Evolutionary conservation across 768 basidiomycete genomes (phyloP).

Genomic region (Tephrocybe sp.): DNA sequence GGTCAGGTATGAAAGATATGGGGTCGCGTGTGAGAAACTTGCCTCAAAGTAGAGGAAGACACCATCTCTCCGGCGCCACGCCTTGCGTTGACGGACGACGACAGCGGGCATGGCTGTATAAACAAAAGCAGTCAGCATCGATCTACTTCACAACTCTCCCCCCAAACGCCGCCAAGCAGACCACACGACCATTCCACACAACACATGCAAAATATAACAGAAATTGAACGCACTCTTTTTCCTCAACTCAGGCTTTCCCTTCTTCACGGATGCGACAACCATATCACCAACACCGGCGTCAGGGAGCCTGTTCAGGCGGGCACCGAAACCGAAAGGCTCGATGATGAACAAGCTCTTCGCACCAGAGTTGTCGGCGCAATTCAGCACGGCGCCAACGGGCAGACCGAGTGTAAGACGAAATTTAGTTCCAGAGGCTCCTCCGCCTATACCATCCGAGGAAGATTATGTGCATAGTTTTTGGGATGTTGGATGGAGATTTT

Average conservation of each 20-base stretch:
- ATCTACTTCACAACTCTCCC: neutral
- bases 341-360: slow-evolving; percentile 95
- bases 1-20: neutral
- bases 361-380: slow-evolving; percentile 99
- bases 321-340: slow-evolving; percentile 93
- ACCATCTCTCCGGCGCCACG: slow-evolving; percentile 97
- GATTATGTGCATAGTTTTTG: neutral
- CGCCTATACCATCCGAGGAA: slow-evolving; percentile 42
- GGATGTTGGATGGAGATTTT: neutral
- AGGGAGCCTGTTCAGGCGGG: slow-evolving; percentile 95
- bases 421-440: slow-evolving; percentile 87
- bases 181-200: neutral
- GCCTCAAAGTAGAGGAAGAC: slow-evolving; percentile 99
- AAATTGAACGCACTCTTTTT: slow-evolving; percentile 84
- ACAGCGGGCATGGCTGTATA: slow-evolving; percentile 90
- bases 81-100: slow-evolving; percentile 95
- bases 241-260: slow-evolving; percentile 98
- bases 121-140: slow-evolving; percentile 15
- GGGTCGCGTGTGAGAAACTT: slow-evolving; percentile 17
- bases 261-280: slow-evolving; percentile 97
- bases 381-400: slow-evolving; percentile 90
- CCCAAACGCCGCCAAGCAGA: neutral
- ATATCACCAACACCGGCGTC: slow-evolving; percentile 95
- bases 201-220: neutral
- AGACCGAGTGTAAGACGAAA: slow-evolving; percentile 95